Percentiles rank a stretch among this genome's conserved stretches.
Evolutionary conservation across 257 asterid genomes (phyloP).

Genomic region (Parsonsia alboflavescens): DNA sequence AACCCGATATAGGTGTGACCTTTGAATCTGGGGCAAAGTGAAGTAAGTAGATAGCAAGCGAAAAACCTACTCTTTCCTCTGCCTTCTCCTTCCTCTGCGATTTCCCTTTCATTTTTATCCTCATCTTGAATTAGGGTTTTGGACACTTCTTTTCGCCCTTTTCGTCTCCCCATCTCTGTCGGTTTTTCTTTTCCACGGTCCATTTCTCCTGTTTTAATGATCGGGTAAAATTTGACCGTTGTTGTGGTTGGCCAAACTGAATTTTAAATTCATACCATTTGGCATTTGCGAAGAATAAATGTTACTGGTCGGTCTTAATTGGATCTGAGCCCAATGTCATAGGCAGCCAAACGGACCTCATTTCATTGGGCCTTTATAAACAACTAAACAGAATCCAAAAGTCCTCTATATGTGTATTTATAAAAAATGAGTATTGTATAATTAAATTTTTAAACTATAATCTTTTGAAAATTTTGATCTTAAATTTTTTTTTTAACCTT

Average conservation of each 20-base stretch:
- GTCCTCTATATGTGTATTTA: no score
- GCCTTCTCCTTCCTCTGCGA: conserved; percentile 18
- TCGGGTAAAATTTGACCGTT: conserved; percentile 47
- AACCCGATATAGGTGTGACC: conserved; percentile 92
- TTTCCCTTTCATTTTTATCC: conserved; percentile 12
- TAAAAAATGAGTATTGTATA: no score
- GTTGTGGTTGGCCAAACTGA: conserved; percentile 24
- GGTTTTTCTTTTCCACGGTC: conserved; percentile 16
- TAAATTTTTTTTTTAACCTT: no score
- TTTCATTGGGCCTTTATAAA: no score
- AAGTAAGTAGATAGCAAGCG: conserved; percentile 81
- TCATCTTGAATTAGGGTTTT: conserved; percentile 19
- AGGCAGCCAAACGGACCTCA: no score
- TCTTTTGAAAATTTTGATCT: no score
- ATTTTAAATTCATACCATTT: background rate
- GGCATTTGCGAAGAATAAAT: no score
- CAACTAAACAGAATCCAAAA: no score
- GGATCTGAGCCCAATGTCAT: no score
- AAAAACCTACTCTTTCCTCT: conserved; percentile 38
- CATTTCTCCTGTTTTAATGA: background rate
- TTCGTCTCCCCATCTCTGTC: conserved; percentile 44
- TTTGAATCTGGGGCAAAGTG: conserved; percentile 77
- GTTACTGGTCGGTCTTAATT: no score
- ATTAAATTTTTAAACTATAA: no score
- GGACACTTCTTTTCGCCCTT: conserved; percentile 21